These are phyloP conservation scores for Colletotrichum scovillei DNA, from an alignment of 2,329 filamentous ascomycete genomes.

Conservation along the genomic window DNA sequence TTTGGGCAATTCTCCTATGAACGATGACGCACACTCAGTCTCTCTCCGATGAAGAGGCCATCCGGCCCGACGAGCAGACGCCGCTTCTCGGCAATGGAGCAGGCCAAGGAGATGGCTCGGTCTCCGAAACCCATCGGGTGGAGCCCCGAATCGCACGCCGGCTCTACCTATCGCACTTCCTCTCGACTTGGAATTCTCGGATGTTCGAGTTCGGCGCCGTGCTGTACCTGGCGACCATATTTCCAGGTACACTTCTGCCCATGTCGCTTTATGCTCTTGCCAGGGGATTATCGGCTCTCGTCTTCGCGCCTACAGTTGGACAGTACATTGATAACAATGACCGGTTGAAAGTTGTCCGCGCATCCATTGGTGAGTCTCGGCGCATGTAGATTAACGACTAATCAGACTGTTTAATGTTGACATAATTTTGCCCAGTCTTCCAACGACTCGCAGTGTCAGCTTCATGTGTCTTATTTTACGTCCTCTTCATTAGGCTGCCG, in stretches of 20 bases:
- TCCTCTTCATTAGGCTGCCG: conserved; percentile 6
- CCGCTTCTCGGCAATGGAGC: background rate
- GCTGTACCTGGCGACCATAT: conserved; percentile 55
- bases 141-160: background rate
- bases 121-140: background rate
- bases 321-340: conserved; percentile 57
- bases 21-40: background rate
- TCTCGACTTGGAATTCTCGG: conserved; percentile 61
- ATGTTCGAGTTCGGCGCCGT: conserved; percentile 61
- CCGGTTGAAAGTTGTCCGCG: conserved; percentile 49
- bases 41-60: background rate
- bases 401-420: background rate
- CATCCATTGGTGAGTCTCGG: conserved; percentile 43
- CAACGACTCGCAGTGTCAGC: conserved; percentile 30
- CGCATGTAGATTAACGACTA: background rate
- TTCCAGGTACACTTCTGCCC: conserved; percentile 61
- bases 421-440: conserved; percentile 36
- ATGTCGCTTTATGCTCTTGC: conserved; percentile 64
- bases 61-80: background rate
- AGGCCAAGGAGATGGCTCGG: background rate
- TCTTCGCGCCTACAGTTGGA: conserved; percentile 57
- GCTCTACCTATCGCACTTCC: conserved; percentile 57
- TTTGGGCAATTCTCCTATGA: background rate
- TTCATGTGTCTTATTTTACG: conserved; percentile 20
- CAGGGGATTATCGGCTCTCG: conserved; percentile 16